Evolutionary conservation across 2,329 filamentous ascomycete species (phyloP), one percentile per base, ranked within the genome.

Genomic region (Xylaria sp.): DNA sequence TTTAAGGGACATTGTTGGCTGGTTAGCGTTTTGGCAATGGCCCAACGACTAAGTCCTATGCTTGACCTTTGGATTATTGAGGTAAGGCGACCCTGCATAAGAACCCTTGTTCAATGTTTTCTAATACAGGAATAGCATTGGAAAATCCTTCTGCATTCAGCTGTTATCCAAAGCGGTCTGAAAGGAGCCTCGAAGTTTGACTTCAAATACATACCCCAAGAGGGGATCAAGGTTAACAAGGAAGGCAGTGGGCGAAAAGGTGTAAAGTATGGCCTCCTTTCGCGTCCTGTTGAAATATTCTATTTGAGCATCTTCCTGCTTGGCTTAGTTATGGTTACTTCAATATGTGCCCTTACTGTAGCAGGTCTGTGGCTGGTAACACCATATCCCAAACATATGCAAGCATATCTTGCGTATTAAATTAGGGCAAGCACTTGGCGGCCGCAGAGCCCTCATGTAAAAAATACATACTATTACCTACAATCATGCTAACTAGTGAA

Each of bases 1-100:
- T 79, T 78, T 67, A 72, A 55, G 59, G 78, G 77, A 0, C 72
- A 76, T 41, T 79, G 77, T 59, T 77, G 78, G 74, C 58, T 80
- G 3, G 76, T 81, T 15, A 60, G 63, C 7, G 61, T 39, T 18
- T 65, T 80, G 1, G 76, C 76, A 1, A 64, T 70, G 53, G 32
- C 71, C 25, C 79, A 81, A 60, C 60, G 68, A 25, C 39, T 69
- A 8, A 62, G 73, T n/a, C 75, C 76, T 2, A 46, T 52, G 0
- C 55, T 80, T 13, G 78, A 80, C 53, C 64, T 65, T 0, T 60
- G 67, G 4, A 58, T 77, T 5, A 72, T 76, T 34, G 39, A 65
- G 3, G 74, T 77, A 50, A 76, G 60, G 3, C n/a, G 9, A 18
- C 4, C 6, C 13, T 8, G n/a, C 7, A 28, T 25, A 9, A 25